A percentile compares a stretch with the other conserved stretches of the same genome.
Evolutionary conservation across 1,284 basidiomycete genomes (phyloP).

Genomic region (Vanrija humicola): DNA sequence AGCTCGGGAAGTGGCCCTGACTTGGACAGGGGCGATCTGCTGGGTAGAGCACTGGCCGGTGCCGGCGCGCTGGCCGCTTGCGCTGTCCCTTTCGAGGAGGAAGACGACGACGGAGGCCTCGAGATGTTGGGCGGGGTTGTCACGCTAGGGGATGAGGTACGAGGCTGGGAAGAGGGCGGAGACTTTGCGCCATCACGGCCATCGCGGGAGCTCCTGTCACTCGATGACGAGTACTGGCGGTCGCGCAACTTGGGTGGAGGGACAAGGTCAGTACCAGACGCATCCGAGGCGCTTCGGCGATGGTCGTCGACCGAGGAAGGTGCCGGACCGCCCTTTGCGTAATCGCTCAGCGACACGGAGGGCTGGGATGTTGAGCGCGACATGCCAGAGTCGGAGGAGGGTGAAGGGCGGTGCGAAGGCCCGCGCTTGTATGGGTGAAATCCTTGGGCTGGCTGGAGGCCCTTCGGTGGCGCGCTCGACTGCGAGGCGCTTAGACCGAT

Average conservation of each 20-base stretch:
- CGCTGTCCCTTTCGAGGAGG: too few relatives aligned
- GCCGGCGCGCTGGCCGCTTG: neutral
- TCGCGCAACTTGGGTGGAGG: slow-evolving; percentile 15
- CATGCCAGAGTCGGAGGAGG: neutral
- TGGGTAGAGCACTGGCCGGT: neutral
- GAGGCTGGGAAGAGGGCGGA: too few relatives aligned
- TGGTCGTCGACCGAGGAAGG: slow-evolving; percentile 1
- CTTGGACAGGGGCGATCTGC: too few relatives aligned
- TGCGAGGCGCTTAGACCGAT: neutral
- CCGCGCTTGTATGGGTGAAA: slow-evolving; percentile 33
- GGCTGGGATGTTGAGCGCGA: slow-evolving; percentile 4
- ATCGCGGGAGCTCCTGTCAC: too few relatives aligned
- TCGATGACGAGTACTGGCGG: slow-evolving; percentile 7
- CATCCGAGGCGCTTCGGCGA: neutral
- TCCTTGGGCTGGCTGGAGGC: slow-evolving; percentile 1
- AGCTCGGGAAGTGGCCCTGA: too few relatives aligned
- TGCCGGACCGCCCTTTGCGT: neutral
- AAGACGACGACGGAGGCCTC: too few relatives aligned
- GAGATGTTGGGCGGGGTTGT: too few relatives aligned
- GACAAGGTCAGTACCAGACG: slow-evolving; percentile 7
- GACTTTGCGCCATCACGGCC: too few relatives aligned
- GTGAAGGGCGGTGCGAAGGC: slow-evolving; percentile 8
- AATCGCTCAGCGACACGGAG: neutral
- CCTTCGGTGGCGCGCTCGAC: neutral
- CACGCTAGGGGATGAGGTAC: too few relatives aligned